Base-by-base conservation (phyloP, 768 basidiomycete genomes). In the Trametes cingulata region DNA sequence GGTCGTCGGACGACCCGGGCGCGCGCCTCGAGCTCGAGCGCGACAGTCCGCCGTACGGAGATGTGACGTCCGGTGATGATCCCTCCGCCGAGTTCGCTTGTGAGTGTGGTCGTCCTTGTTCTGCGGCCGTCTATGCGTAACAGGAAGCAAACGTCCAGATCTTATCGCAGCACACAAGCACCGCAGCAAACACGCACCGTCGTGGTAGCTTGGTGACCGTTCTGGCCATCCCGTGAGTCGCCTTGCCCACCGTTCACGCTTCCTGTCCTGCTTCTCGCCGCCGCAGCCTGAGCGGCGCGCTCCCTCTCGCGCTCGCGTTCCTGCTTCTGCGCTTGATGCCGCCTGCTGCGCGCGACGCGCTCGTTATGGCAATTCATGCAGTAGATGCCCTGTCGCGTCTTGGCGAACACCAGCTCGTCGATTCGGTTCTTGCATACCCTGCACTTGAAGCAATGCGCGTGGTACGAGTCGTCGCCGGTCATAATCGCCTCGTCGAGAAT, bases 401-500 rank as follows among this genome's bases (percentile, higher is more conserved):
- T 98, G 59, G 97, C 97, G 64, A 98, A 99, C 57, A 98, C 94
- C 52, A 98, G 85, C 73, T 99, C 97, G 75, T 98, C 95, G 64
- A 99, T 99, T 58, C 93, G 84, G 71, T 90, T 89, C 72, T 85
- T 86, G 78, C 97, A 99, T 52, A 94, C 89, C 69, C 93, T 90
- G 78, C 97, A 99, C 67, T 96, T 95, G 80, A 99, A 99, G 77
- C 97, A 99, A 64, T 95, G 91, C 6, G 97, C 95, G 72, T 98
- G 97, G 68, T 98, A 99, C 0, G 94, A 93, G 72, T 98, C 97
- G 74, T 99, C 95, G 61, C 94, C 97, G 7, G 97, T 96, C 93
- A 99, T 98, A 73, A 98, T 98, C 10, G 97, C 97, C 71, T 99
- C 97, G 77, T 99, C 95, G 56, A 95, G 88, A 65, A 99, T 99